These are phyloP conservation scores for Exserohilum turcica DNA, from an alignment of 2,329 filamentous ascomycete genomes.

Conservation along the genomic window DNA sequence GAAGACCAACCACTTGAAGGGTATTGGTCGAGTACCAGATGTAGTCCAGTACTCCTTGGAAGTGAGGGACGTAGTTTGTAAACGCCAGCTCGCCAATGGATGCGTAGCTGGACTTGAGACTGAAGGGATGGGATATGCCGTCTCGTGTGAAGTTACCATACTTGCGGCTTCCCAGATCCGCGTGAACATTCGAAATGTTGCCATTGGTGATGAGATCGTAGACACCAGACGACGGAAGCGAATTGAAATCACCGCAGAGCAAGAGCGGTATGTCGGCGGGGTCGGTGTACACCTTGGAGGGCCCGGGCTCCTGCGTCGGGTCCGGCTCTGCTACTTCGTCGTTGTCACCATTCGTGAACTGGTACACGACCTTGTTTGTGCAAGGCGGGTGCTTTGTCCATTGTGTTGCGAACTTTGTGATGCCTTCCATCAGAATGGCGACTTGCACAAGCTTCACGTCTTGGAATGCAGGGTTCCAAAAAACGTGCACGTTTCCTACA, in stretches of 20 bases:
- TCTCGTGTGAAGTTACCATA: conserved; percentile 93
- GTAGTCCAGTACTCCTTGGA: conserved; percentile 91
- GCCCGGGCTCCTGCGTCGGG: conserved; percentile 68
- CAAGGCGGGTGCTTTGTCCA: conserved; percentile 80
- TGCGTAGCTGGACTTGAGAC: conserved; percentile 85
- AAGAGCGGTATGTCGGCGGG: conserved; percentile 88
- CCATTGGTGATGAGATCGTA: conserved; percentile 88
- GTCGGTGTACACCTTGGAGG: conserved; percentile 83
- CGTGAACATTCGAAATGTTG: conserved; percentile 75
- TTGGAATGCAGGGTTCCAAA: conserved; percentile 87
- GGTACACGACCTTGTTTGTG: conserved; percentile 72
- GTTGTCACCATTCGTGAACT: conserved; percentile 54
- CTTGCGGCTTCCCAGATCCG: conserved; percentile 77
- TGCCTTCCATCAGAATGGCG: conserved; percentile 90
- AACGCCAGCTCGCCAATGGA: conserved; percentile 85
- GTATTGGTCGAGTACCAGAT: conserved; percentile 96
- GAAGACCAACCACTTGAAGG: conserved; percentile 79
- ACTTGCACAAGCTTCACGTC: conserved; percentile 98
- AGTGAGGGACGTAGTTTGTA: conserved; percentile 96
- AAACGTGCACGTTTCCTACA: conserved; percentile 90
- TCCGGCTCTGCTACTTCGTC: conserved; percentile 58
- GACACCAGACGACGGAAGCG: conserved; percentile 81
- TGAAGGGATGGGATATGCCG: conserved; percentile 94
- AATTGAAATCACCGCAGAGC: conserved; percentile 97
- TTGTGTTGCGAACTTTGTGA: conserved; percentile 83